These are phyloP conservation scores for Deinandra increscens DNA, from an alignment of 129 eudicot genomes.

Conservation along the genomic window DNA sequence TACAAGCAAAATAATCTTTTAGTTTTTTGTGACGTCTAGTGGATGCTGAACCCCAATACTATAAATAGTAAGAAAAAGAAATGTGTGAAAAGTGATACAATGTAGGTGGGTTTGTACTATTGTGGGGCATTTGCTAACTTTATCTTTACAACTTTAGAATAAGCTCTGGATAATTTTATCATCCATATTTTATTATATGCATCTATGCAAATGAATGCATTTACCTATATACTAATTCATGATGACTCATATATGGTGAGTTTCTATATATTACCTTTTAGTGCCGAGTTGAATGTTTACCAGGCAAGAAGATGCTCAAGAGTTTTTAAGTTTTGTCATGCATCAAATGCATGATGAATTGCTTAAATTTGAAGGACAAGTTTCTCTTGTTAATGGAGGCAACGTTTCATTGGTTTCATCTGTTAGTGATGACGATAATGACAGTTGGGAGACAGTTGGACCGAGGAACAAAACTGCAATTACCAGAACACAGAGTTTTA, in stretches of 20 bases:
- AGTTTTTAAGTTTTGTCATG: constrained; percentile 78
- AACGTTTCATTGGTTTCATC: constrained; percentile 53
- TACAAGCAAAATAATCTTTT: background rate
- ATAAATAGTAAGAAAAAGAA: background rate
- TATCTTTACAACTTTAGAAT: background rate
- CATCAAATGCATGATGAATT: constrained; percentile 86
- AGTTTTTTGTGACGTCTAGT: constrained; percentile 1
- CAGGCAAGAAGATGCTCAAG: constrained; percentile 96
- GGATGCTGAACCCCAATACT: background rate
- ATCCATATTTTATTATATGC: background rate
- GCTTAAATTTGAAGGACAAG: constrained; percentile 61
- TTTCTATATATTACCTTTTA: constrained; percentile 5
- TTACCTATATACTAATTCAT: background rate
- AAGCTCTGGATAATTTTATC: background rate
- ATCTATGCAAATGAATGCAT: background rate
- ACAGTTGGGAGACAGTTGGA: constrained; percentile 76
- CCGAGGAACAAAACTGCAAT: constrained; percentile 65
- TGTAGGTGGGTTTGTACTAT: constrained; percentile 9
- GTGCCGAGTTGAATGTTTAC: constrained; percentile 15
- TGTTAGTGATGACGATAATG: constrained; percentile 57
- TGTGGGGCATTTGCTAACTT: background rate
- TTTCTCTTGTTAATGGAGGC: constrained; percentile 37
- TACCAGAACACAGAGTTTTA: constrained; percentile 67
- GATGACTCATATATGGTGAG: constrained; percentile 8
- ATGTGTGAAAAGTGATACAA: constrained; percentile 4